Percentiles rank a stretch among this genome's conserved stretches.
Evolutionary conservation across 306 rosid species (phyloP).

Genomic region (Gastrolobium villosum): DNA sequence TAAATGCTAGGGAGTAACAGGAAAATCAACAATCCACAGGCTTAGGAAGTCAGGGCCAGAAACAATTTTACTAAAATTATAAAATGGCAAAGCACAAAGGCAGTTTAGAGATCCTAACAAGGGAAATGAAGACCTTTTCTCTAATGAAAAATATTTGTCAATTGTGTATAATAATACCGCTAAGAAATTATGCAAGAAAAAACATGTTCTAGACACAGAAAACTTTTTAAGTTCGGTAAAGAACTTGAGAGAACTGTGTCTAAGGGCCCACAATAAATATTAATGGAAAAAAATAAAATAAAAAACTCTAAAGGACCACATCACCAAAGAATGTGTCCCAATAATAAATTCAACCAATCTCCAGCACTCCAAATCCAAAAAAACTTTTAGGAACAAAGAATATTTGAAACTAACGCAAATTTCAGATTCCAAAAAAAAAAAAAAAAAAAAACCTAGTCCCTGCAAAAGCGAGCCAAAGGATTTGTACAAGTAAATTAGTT

Average conservation of each 20-base stretch:
- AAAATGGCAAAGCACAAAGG: background rate
- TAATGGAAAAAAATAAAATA: background rate
- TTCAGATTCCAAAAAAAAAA: background rate
- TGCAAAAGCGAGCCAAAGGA: background rate
- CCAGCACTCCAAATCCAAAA: conserved; percentile 5
- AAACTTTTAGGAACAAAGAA: background rate
- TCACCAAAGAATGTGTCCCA: background rate
- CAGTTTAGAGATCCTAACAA: conserved; percentile 26
- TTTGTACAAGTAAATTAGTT: too few species aligned
- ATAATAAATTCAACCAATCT: conserved; percentile 19
- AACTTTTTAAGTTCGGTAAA: background rate
- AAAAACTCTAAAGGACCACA: background rate
- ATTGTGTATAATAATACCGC: background rate
- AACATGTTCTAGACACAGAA: background rate
- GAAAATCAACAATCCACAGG: conserved; percentile 26
- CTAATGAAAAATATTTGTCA: background rate
- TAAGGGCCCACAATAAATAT: conserved; percentile 28
- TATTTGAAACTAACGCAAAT: background rate
- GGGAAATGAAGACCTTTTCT: background rate
- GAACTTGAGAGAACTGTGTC: background rate
- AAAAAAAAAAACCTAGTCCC: background rate
- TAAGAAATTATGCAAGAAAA: conserved; percentile 8
- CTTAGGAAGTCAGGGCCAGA: background rate
- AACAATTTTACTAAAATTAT: conserved; percentile 12
- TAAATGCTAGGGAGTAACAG: background rate